These are phyloP conservation scores for Diaporthe nobilis DNA, from an alignment of 2,329 filamentous ascomycete genomes.

Conservation along the genomic window DNA sequence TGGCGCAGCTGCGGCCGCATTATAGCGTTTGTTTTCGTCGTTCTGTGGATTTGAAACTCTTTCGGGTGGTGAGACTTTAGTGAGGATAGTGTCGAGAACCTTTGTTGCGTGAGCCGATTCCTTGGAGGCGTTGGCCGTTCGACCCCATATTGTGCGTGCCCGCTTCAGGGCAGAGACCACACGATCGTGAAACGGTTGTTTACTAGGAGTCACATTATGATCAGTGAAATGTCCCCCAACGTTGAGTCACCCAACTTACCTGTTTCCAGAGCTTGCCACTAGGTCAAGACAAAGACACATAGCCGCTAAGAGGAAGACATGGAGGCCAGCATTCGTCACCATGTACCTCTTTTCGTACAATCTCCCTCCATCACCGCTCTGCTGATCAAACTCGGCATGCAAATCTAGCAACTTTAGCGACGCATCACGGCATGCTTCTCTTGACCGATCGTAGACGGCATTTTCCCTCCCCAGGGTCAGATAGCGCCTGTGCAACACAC, in stretches of 20 bases:
- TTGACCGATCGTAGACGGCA: constrained; percentile 55
- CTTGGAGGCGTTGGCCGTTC: constrained; percentile 53
- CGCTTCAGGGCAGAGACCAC: constrained; percentile 55
- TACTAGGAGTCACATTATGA: not conserved
- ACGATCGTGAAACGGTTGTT: not conserved
- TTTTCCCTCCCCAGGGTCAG: constrained; percentile 57
- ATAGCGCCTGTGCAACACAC: constrained; percentile 65
- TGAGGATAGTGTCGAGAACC: constrained; percentile 60
- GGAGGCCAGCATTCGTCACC: constrained; percentile 65
- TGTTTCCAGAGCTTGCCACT: constrained; percentile 55
- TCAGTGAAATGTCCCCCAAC: not conserved
- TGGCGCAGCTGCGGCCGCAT: not conserved
- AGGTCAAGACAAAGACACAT: constrained; percentile 72
- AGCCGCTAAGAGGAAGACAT: constrained; percentile 71
- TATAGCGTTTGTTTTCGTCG: not conserved
- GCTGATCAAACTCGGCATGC: constrained; percentile 62
- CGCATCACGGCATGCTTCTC: constrained; percentile 58
- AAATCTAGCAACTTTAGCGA: constrained; percentile 61
- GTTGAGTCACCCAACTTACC: constrained; percentile 48
- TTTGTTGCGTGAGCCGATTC: constrained; percentile 60
- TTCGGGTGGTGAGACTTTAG: constrained; percentile 47
- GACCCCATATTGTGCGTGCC: constrained; percentile 60
- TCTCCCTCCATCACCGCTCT: constrained; percentile 63
- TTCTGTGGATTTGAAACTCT: not conserved
- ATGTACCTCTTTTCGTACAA: constrained; percentile 68